Base-by-base conservation (phyloP, 108 stramenopile genomes). In the Nitzschia sp. region DNA sequence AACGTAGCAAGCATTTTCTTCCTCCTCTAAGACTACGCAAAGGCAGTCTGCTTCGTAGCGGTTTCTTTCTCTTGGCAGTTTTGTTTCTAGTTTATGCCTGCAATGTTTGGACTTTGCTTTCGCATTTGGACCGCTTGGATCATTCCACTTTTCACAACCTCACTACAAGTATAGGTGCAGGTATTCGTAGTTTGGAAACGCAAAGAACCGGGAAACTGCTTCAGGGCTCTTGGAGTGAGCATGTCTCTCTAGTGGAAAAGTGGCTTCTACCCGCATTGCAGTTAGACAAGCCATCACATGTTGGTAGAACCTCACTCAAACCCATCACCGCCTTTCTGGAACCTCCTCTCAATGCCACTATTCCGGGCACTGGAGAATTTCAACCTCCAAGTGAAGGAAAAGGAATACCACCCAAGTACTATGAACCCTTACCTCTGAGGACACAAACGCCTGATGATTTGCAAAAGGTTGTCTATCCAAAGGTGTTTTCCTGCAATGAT, bases 351-450 rank as follows among this genome's bases (percentile, higher is more conserved):
- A 84, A 78, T 54, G 79, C 79, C 43, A 83, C 76, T 12, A 76
- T 83, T 1, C 81, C 79, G 10, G 58, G 57, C 24, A 84, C 83
- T 5, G 71, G 82, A 12, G 2, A 48, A 48, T 17, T 17, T 15
- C 46, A 48, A 6, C 46, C 46, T 5, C n/a, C 14, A 2, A 67
- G 62, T 61, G 41, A 73, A 10, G 74, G 76, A 12, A 63, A 69
- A 10, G 83, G 83, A 3, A 73, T 51, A 38, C 83, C 86, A 0
- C 81, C 81, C 14, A 62, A 68, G 40, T 84, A 70, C 58, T 69
- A 77, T 43, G 73, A 64, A 22, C 89, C 89, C 10, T 68, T 90
- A 12, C 89, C 89, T 15, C 37, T 90, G 39, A 68, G 89, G 21
- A 79, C 73, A 34, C 73, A 69, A 7, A 72, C 75, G 14, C 84